Percentiles rank a stretch among this genome's conserved stretches.
phyloP scores from a whole-genome alignment of 805 yeast genomes.

The Brettanomyces bruxellensis region DNA sequence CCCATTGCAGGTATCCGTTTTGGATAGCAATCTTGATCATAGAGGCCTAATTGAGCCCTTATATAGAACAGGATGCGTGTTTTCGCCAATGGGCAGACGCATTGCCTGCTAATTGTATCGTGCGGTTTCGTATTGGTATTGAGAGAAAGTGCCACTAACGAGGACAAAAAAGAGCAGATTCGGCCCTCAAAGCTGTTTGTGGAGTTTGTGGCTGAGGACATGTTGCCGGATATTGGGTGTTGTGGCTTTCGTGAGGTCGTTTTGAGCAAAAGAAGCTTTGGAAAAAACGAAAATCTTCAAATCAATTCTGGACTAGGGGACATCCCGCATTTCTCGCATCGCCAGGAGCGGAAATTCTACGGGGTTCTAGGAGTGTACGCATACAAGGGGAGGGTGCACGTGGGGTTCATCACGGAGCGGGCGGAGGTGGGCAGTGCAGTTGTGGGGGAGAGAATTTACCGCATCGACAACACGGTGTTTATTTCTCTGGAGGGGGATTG shows the following conservation, averaged over 20 bases:
- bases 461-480: slow-evolving; percentile 53
- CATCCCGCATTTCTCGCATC: not conserved
- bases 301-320: slow-evolving; percentile 1
- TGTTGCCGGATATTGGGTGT: not conserved
- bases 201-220: not conserved
- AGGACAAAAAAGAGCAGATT: not conserved
- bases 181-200: not conserved
- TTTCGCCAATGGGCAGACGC: not conserved
- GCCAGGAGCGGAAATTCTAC: slow-evolving; percentile 13
- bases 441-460: slow-evolving; percentile 37
- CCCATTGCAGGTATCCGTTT: no score
- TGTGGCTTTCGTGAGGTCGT: not conserved
- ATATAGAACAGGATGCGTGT: not conserved
- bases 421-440: slow-evolving; percentile 49
- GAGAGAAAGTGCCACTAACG: not conserved
- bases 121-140: not conserved
- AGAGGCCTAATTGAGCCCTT: no score
- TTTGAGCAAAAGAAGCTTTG: not conserved
- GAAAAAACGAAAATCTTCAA: not conserved
- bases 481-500: slow-evolving; percentile 48
- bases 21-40: no score
- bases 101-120: not conserved
- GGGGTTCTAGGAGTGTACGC: slow-evolving; percentile 59
- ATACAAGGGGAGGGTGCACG: slow-evolving; percentile 43
- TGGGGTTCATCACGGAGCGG: slow-evolving; percentile 50